These are phyloP conservation scores for Aphanomyces euteiches DNA, from an alignment of 352 stramenopile genomes.

Conservation along the genomic window DNA sequence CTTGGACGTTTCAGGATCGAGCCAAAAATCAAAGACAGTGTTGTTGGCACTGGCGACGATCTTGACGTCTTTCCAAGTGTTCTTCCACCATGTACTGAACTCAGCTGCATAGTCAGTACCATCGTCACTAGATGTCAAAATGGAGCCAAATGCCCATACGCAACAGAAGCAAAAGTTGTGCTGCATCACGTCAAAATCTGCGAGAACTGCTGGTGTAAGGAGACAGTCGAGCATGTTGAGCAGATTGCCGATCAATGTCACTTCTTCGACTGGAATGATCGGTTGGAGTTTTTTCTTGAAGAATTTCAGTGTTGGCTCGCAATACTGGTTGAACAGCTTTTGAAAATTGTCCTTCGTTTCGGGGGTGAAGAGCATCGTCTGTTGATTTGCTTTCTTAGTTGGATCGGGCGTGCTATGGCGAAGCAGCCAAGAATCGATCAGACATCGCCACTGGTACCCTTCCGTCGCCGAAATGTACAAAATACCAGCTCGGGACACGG, in stretches of 20 bases:
- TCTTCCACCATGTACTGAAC: slow-evolving; percentile 95
- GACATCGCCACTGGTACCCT: slow-evolving; percentile 92
- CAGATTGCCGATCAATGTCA: slow-evolving; percentile 89
- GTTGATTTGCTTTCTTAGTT: slow-evolving; percentile 55
- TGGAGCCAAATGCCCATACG: slow-evolving; percentile 93
- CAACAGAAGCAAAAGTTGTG: slow-evolving; percentile 95
- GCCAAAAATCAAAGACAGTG: slow-evolving; percentile 97
- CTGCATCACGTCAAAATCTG: slow-evolving; percentile 76
- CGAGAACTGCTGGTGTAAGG: slow-evolving; percentile 73
- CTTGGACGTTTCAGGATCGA: slow-evolving; percentile 87
- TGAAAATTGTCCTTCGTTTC: slow-evolving; percentile 79
- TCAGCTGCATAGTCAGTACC: slow-evolving; percentile 92
- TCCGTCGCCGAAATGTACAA: slow-evolving; percentile 95
- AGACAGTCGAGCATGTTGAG: slow-evolving; percentile 94
- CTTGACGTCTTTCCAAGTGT: slow-evolving; percentile 95
- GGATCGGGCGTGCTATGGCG: slow-evolving; percentile 55
- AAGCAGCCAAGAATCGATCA: slow-evolving; percentile 93
- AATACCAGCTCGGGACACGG: slow-evolving; percentile 93
- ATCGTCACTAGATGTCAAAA: slow-evolving; percentile 90
- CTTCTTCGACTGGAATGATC: slow-evolving; percentile 92
- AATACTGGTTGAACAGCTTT: slow-evolving; percentile 89
- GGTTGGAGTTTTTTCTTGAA: slow-evolving; percentile 91
- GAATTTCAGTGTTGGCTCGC: slow-evolving; percentile 89
- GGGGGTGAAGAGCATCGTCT: slow-evolving; percentile 70
- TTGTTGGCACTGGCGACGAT: slow-evolving; percentile 89